Conservation (phyloP, 2,329 filamentous ascomycete species). For the Graphilbum fragrans region DNA sequence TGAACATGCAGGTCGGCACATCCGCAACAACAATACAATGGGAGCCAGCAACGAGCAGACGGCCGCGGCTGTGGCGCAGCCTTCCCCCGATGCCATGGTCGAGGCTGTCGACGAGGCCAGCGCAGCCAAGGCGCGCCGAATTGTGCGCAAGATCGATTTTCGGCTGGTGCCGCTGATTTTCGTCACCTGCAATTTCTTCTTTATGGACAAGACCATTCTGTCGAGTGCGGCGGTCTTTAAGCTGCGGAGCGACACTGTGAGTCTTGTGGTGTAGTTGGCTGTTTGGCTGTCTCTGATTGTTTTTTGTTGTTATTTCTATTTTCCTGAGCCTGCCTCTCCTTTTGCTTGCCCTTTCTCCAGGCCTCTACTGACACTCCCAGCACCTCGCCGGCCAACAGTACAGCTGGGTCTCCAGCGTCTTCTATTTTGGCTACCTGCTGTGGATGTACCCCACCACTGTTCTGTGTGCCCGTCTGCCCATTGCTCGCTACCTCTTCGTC, state of each 20-base stretch:
- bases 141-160: constrained; percentile 44
- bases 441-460: constrained; percentile 21
- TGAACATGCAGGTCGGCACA: no score
- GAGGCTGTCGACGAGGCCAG: constrained; percentile 3
- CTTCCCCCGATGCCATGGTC: no score
- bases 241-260: constrained; percentile 25
- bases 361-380: no score
- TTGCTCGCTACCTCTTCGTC: constrained; percentile 8
- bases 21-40: no score
- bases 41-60: no score
- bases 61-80: no score
- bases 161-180: constrained; percentile 44
- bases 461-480: constrained; percentile 8
- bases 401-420: constrained; percentile 31
- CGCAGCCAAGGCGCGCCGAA: constrained; percentile 15
- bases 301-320: no score
- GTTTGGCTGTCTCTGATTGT: no score
- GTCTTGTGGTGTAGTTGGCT: constrained; percentile 3
- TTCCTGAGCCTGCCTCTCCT: no score
- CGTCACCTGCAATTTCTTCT: constrained; percentile 45
- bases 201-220: constrained; percentile 48
- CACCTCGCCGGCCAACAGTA: constrained; percentile 30
- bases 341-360: no score
- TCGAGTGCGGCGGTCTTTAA: constrained; percentile 24
- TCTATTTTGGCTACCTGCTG: constrained; percentile 29